Conservation (phyloP, 257 asterid species). For the Solanum bulbocastanum region DNA sequence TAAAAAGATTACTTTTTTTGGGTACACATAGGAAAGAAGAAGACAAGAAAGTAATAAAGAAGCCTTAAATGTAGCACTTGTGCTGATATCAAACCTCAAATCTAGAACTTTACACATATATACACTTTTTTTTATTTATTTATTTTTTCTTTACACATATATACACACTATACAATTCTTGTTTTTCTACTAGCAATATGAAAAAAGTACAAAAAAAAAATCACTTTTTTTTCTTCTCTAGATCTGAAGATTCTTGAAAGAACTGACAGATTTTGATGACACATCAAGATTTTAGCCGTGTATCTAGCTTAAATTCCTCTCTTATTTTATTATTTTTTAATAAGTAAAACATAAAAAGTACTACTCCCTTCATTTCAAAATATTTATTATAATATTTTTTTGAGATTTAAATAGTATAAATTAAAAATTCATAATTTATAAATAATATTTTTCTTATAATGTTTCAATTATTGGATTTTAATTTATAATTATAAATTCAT, state of each 20-base stretch:
- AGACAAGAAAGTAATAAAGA: neutral
- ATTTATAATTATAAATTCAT: too few relatives aligned
- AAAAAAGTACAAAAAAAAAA: neutral
- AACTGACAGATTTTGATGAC: neutral
- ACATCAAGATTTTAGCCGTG: neutral
- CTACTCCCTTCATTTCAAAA: neutral
- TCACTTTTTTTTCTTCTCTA: neutral
- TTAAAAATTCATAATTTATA: too few relatives aligned
- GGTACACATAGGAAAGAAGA: neutral
- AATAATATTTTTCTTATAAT: neutral
- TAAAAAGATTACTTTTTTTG: neutral
- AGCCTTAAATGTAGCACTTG: neutral
- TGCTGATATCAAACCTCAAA: neutral
- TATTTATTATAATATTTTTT: too few relatives aligned
- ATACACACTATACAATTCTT: neutral
- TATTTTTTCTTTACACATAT: neutral
- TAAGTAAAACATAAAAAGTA: neutral
- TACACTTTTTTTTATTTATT: too few relatives aligned
- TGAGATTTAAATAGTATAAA: too few relatives aligned
- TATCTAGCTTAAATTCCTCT: neutral
- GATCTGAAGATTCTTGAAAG: neutral
- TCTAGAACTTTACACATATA: neutral
- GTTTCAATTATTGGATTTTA: neutral
- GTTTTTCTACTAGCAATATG: neutral
- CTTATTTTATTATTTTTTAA: neutral